Conservation (phyloP, 495 filamentous ascomycete genomes). For the Neurospora pannonica region DNA sequence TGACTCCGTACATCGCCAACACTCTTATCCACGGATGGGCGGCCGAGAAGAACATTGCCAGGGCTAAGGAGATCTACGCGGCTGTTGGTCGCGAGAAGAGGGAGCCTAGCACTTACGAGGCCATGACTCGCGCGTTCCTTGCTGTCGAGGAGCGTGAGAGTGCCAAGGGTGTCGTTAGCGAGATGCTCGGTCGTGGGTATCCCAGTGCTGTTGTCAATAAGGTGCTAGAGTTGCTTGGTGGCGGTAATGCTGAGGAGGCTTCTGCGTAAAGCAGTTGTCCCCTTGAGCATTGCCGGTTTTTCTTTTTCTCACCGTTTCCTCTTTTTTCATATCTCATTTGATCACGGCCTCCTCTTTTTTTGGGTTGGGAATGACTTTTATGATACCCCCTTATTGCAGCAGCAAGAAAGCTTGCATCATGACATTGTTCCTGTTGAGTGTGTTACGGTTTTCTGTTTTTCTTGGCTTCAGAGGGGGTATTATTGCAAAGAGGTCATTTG, state of each 20-base stretch:
- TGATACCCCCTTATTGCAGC: not conserved
- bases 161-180: slow-evolving; percentile 69
- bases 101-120: slow-evolving; percentile 98
- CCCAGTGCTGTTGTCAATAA: slow-evolving; percentile 85
- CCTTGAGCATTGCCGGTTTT: not conserved
- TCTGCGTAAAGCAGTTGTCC: not conserved
- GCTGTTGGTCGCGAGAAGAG: slow-evolving; percentile 62
- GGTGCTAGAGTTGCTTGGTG: slow-evolving; percentile 80
- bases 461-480: not conserved
- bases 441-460: not conserved
- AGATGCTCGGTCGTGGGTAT: slow-evolving; percentile 87
- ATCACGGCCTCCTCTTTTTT: slow-evolving; percentile 3
- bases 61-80: slow-evolving; percentile 70
- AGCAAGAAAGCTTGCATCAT: slow-evolving; percentile 3
- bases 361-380: not conserved
- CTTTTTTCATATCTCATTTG: not conserved
- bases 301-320: not conserved
- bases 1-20: slow-evolving; percentile 98
- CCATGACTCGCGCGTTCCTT: slow-evolving; percentile 92
- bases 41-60: slow-evolving; percentile 65
- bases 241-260: slow-evolving; percentile 31
- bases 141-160: slow-evolving; percentile 65
- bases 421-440: not conserved
- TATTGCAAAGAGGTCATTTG: not conserved
- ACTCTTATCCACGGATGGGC: slow-evolving; percentile 99